Evolutionary conservation across 2,329 filamentous ascomycete genomes (phyloP).

Genomic region (Fusarium tricinctum): DNA sequence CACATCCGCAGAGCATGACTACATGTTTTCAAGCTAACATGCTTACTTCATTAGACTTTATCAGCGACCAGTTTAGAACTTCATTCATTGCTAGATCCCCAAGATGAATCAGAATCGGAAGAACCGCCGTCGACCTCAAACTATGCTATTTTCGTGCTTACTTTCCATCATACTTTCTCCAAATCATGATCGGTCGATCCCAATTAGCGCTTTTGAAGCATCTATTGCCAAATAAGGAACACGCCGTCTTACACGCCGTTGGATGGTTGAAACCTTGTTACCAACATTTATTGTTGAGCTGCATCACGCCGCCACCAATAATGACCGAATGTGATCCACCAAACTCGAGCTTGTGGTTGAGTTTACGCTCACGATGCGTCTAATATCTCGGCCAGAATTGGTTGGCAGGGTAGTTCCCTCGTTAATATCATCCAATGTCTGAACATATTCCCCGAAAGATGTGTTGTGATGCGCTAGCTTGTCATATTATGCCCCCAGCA

Average conservation of each 20-base stretch:
- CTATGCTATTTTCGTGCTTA: background rate
- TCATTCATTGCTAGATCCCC: too few species aligned
- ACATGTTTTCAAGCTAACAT: constrained; percentile 28
- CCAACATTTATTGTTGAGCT: constrained; percentile 12
- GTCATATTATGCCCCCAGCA: constrained; percentile 17
- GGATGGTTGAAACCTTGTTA: constrained; percentile 12
- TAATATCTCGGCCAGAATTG: constrained; percentile 15
- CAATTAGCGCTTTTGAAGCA: constrained; percentile 18
- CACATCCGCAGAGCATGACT: constrained; percentile 15
- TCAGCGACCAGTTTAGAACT: background rate
- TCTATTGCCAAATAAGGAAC: constrained; percentile 8
- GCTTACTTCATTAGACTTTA: constrained; percentile 14
- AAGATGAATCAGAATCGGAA: background rate
- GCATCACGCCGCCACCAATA: constrained; percentile 5
- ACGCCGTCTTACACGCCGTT: constrained; percentile 30
- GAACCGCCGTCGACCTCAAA: background rate
- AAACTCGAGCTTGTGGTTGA: constrained; percentile 20
- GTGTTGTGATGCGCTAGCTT: constrained; percentile 39
- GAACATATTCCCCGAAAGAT: constrained; percentile 28
- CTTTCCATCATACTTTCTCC: constrained; percentile 2
- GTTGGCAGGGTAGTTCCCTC: background rate
- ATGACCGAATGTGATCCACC: constrained; percentile 14
- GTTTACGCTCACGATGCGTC: constrained; percentile 11
- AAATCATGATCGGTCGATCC: constrained; percentile 9
- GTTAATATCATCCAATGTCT: constrained; percentile 18